Conservation (phyloP, 331 rosid species). For the Cucumis variabilis region DNA sequence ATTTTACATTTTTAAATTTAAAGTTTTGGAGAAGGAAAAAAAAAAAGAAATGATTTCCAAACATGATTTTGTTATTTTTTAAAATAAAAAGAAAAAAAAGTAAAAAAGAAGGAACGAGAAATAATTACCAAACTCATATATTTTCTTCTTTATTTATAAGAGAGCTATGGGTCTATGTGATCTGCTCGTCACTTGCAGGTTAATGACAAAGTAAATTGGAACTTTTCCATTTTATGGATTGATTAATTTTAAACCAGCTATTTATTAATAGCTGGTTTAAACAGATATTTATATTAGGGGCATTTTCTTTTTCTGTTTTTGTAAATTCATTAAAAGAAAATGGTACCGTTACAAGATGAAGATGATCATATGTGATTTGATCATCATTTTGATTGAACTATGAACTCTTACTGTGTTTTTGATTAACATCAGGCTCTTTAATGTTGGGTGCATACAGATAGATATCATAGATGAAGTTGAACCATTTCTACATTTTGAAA, state of each 20-base stretch:
- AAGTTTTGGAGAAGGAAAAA: neutral
- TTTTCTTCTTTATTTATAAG: too few species aligned
- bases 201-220: neutral
- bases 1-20: too few species aligned
- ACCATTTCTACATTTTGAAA: neutral
- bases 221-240: neutral
- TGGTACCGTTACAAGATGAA: neutral
- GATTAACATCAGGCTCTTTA: neutral
- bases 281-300: neutral
- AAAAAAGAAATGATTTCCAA: too few species aligned
- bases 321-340: neutral
- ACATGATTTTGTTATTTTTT: too few species aligned
- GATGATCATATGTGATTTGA: neutral
- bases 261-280: neutral
- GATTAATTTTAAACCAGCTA: neutral
- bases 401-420: neutral
- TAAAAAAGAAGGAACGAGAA: neutral
- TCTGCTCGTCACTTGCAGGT: constrained; percentile 5
- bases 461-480: neutral
- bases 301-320: neutral
- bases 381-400: neutral
- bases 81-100: neutral
- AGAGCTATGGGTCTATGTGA: neutral
- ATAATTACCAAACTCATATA: neutral
- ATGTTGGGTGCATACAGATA: neutral